Evolutionary conservation across 805 yeast species (phyloP), one percentile per base, ranked within the genome.

Genomic region (Nakazawaea ishiwadae): DNA sequence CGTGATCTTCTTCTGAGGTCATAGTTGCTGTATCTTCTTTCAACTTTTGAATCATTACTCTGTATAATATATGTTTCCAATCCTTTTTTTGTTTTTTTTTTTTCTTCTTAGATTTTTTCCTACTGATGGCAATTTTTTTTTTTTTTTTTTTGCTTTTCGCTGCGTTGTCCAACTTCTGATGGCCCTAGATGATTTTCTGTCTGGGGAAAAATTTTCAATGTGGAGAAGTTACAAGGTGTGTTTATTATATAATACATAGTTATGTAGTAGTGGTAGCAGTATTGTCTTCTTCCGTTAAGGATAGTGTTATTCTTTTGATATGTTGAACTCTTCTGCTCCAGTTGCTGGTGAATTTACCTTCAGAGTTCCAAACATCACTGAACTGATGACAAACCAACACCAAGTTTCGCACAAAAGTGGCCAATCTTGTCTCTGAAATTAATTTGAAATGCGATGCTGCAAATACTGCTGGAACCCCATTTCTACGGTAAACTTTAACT

Each of bases 371-470:
- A 14, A 81, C 81, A 19, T 73, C 70, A 1, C 96, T 88, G 59
- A 86, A 84, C 45, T 79, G 81, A 48, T 77, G 74, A 3, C 89
- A 82, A 40, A 79, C 68, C 16, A 82, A 54, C 2, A 85, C 77
- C 46, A 83, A 60, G 46, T 81, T 83, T 36, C 95, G 69, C 8
- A 87, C 73, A 55, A 81, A 80, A 4, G 65, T 60, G 0, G 95
- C 72, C 36, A 89, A 60, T 24, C 77, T 73, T 33, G 68, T 69
- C 40, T 69, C 79, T 14, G 81, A 71, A 6, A 88, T 66, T 18
- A 88, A 65, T 60, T 87, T 87, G 59, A 81, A 74, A 52, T 84
- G 90, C 33, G 84, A 74, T 0, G 90, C 78, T 0, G 95, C 81
- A 52, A 85, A 78, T 7, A 85, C 69, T 3, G 84, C 88, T 3